Evolutionary conservation across 768 basidiomycete genomes (phyloP), one percentile per base, ranked within the genome.

Genomic region (Obba rivulosa): DNA sequence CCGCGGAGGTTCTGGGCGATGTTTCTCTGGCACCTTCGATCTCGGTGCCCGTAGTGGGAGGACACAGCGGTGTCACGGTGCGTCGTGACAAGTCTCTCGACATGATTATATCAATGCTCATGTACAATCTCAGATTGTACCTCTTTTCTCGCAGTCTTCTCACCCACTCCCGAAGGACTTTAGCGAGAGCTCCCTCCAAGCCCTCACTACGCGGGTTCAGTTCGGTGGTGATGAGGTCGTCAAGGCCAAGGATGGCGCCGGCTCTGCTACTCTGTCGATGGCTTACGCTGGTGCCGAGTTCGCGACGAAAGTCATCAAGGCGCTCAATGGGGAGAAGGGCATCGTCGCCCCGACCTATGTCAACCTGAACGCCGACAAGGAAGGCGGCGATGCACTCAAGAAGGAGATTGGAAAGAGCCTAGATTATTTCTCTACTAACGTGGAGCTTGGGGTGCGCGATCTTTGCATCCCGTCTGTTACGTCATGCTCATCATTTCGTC

Each of bases 171-270:
- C 88, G 23, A 50, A 77, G n/a, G 64, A 65, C 47, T 49, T 85
- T 49, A 57, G 73, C n/a, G 59, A 70, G 31, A 71, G 69, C 5
- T 64, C 67, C 1, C 65, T 81, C 59, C 80, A 82, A 22, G 69
- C 74, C 13, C 77, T 97, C 43, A 74, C 88, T 41, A 76, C 91
- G 48, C 87, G 91, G 56, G 91, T 96, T 59, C 93, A 95, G 66
- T 96, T 89, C 61, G 94, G 94, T 48, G 94, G 93, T 49, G 94
- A 96, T 58, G 94, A 98, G 71, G 94, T 98, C 62, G 95, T 98
- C 65, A 88, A 96, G 72, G 96, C 96, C 38, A 99, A 99, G 75
- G 87, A 91, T 60, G 85, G 85, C 56, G 82, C 84, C 45, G 96
- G 96, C 39, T 93, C 91, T 25, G 94, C 94, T 8, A 96, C 93